Evolutionary conservation across 2,329 filamentous ascomycete species (phyloP).

Genomic region (Neofusicoccum kwambonambiense): DNA sequence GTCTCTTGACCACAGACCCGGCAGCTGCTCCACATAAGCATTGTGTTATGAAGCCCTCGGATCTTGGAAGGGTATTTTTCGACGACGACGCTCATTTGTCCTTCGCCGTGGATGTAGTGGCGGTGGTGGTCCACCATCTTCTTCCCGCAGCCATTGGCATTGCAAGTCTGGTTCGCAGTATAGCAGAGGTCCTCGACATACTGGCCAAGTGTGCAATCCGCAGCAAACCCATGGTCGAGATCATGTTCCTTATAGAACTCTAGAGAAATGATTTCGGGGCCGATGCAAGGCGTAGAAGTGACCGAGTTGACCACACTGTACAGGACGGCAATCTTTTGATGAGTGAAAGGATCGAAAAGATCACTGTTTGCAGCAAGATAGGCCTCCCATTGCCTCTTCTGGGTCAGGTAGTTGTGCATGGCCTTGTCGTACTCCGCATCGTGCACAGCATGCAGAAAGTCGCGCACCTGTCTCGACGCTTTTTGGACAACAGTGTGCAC

Average conservation of each 20-base stretch:
- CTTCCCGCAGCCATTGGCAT: constrained; percentile 79
- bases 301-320: constrained; percentile 92
- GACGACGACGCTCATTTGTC: constrained; percentile 87
- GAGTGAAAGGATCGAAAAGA: constrained; percentile 90
- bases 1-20: constrained; percentile 90
- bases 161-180: constrained; percentile 73
- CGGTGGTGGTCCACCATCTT: constrained; percentile 91
- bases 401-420: constrained; percentile 87
- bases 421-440: constrained; percentile 97
- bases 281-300: constrained; percentile 89
- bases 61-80: constrained; percentile 70
- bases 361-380: constrained; percentile 82
- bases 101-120: constrained; percentile 95
- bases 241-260: constrained; percentile 93
- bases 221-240: constrained; percentile 65
- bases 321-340: constrained; percentile 93
- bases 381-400: constrained; percentile 94
- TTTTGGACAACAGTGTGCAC: constrained; percentile 79
- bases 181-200: constrained; percentile 90
- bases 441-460: constrained; percentile 91
- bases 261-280: constrained; percentile 84
- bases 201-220: constrained; percentile 90
- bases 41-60: constrained; percentile 67
- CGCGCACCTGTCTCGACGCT: constrained; percentile 82
- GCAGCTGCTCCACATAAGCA: constrained; percentile 98